Evolutionary conservation across 306 rosid genomes (phyloP).

Genomic region (Vigna angularis): DNA sequence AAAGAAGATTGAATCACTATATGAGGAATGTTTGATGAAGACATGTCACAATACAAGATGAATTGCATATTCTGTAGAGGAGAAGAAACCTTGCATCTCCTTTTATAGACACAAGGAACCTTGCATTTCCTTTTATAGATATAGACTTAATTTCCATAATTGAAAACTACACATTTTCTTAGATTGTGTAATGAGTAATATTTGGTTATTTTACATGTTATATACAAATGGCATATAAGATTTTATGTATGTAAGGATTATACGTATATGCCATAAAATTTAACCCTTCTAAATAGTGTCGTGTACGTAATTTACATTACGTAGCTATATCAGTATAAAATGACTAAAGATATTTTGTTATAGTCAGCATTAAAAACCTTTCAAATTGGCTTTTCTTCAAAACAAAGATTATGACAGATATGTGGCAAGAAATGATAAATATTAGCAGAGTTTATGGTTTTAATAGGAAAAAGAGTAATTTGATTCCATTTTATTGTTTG

Average conservation of each 20-base stretch:
- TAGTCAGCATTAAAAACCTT: not conserved
- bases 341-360: not conserved
- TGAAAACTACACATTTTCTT: not conserved
- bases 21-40: not conserved
- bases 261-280: not conserved
- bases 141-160: not conserved
- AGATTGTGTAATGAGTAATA: not conserved
- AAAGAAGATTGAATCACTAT: conserved; percentile 5
- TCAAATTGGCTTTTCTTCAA: not conserved
- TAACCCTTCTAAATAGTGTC: not conserved
- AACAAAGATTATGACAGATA: not conserved
- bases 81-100: not conserved
- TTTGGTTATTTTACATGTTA: no score
- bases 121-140: not conserved
- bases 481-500: not conserved
- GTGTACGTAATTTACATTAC: not conserved
- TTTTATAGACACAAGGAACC: not conserved
- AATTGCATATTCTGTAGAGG: not conserved
- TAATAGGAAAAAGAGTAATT: not conserved
- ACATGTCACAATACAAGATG: not conserved
- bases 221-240: not conserved
- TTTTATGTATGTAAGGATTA: not conserved
- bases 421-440: not conserved
- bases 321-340: not conserved
- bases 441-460: not conserved